Conservation (phyloP, 768 basidiomycete species). For the Collybiopsis confluens region DNA sequence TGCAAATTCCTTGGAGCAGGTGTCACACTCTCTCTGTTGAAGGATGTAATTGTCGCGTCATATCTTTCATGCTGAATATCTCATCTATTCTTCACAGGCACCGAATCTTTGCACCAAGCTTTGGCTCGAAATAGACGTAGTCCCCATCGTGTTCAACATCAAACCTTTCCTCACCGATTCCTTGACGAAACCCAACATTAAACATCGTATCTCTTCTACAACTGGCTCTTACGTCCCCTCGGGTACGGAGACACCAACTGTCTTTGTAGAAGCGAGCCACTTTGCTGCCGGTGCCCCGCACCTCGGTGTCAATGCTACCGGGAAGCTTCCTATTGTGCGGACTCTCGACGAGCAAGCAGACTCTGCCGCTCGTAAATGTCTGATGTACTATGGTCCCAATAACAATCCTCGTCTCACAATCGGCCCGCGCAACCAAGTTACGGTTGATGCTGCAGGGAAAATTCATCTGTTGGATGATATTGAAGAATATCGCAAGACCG, state of each 20-base stretch:
- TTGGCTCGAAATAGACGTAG: constrained; percentile 80
- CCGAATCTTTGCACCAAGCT: constrained; percentile 84
- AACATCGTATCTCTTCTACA: constrained; percentile 78
- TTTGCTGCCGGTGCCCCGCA: constrained; percentile 33
- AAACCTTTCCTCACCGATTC: constrained; percentile 80
- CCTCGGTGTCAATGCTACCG: constrained; percentile 43
- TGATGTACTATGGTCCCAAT: constrained; percentile 78
- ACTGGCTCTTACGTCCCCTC: constrained; percentile 76
- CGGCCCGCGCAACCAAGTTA: constrained; percentile 81
- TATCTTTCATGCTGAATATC: not conserved
- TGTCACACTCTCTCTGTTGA: constrained; percentile 65
- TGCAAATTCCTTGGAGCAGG: constrained; percentile 87
- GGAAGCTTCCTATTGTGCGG: constrained; percentile 66
- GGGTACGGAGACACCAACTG: constrained; percentile 71
- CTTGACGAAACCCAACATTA: constrained; percentile 71
- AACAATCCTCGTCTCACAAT: constrained; percentile 84
- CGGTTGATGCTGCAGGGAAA: constrained; percentile 82
- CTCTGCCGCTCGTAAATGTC: constrained; percentile 78
- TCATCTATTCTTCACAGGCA: constrained; percentile 35
- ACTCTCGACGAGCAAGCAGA: constrained; percentile 84
- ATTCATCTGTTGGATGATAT: constrained; percentile 84
- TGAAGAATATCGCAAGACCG: constrained; percentile 70
- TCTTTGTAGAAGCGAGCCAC: constrained; percentile 59
- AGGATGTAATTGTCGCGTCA: constrained; percentile 43
- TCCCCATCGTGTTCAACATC: constrained; percentile 84